These are phyloP conservation scores for Hirschioporus abietinus DNA, from an alignment of 768 basidiomycete genomes.

Conservation along the genomic window DNA sequence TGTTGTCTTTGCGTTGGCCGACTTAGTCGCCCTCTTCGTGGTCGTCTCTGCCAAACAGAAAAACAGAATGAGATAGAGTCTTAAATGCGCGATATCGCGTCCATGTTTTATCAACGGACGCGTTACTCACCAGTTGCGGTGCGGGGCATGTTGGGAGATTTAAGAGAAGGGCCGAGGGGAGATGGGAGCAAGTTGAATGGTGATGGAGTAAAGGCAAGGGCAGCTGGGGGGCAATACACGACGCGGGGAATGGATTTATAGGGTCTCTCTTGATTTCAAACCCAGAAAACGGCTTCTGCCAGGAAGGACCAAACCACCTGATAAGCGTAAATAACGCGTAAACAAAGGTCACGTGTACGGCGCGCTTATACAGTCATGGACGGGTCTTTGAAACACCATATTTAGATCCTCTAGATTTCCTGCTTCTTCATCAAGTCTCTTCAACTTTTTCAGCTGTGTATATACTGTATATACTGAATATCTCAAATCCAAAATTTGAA, in stretches of 20 bases:
- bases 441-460: no score
- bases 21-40: conserved; percentile 53
- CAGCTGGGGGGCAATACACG: not conserved
- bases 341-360: not conserved
- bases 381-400: no score
- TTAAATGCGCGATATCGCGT: not conserved
- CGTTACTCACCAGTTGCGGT: conserved; percentile 39
- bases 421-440: no score
- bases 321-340: not conserved
- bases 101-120: not conserved
- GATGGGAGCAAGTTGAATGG: not conserved
- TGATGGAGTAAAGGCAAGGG: conserved; percentile 1
- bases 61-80: conserved; percentile 7
- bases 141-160: conserved; percentile 39
- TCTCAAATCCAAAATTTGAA: no score
- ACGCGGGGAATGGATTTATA: conserved; percentile 1
- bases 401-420: no score
- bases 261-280: not conserved
- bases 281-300: not conserved
- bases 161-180: conserved; percentile 9
- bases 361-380: not conserved
- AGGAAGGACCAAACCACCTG: not conserved
- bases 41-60: conserved; percentile 35
- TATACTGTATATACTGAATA: no score
- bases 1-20: conserved; percentile 40